phyloP scores from a whole-genome alignment of 768 basidiomycete species.

The Kwoniella dendrophila region DNA sequence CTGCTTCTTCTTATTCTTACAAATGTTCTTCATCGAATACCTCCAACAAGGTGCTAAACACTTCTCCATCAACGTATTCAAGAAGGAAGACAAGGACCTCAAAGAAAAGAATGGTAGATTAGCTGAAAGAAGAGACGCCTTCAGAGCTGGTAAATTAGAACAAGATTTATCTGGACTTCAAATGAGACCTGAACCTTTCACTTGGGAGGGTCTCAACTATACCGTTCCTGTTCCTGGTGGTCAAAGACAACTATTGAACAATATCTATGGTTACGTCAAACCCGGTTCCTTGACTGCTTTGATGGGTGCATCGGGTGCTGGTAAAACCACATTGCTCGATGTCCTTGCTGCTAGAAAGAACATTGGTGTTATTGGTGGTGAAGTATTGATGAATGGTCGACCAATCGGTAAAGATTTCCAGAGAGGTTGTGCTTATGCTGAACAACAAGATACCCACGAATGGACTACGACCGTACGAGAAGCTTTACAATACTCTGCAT shows the following conservation, averaged over 20 bases:
- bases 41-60: slow-evolving; percentile 42
- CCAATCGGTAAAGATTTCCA: slow-evolving; percentile 64
- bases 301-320: slow-evolving; percentile 60
- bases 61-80: slow-evolving; percentile 64
- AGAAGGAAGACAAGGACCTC: slow-evolving; percentile 61
- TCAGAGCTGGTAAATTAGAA: slow-evolving; percentile 56
- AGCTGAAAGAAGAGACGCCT: slow-evolving; percentile 61
- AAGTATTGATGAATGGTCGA: slow-evolving; percentile 68
- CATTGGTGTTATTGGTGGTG: slow-evolving; percentile 75
- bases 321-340: slow-evolving; percentile 61
- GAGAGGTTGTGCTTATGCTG: slow-evolving; percentile 73
- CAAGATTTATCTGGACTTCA: slow-evolving; percentile 58
- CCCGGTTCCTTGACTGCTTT: slow-evolving; percentile 59
- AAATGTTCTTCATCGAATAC: slow-evolving; percentile 61
- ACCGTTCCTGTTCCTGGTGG: slow-evolving; percentile 58
- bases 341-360: slow-evolving; percentile 65
- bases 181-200: slow-evolving; percentile 64
- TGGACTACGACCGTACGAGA: slow-evolving; percentile 76
- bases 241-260: slow-evolving; percentile 50
- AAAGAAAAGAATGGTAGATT: slow-evolving; percentile 58
- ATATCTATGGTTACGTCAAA: slow-evolving; percentile 58
- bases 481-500: slow-evolving; percentile 76
- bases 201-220: slow-evolving; percentile 70
- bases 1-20: slow-evolving; percentile 69
- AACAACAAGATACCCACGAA: slow-evolving; percentile 71